Percentiles rank a stretch among this genome's conserved stretches.
Conservation (phyloP, 805 yeast species). For the Myxozyma melibiosi region DNA sequence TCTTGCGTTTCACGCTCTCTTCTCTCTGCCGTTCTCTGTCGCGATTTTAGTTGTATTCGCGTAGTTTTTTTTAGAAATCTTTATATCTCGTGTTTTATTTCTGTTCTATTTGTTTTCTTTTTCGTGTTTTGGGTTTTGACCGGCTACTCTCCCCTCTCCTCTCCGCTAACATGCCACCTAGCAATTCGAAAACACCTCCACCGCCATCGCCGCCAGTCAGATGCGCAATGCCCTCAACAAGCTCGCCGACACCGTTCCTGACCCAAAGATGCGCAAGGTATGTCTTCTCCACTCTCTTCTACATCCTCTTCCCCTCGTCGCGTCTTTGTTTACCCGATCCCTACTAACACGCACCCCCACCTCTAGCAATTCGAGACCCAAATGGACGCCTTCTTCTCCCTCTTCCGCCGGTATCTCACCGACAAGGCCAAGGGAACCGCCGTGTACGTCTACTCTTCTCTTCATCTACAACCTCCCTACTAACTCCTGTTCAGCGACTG, state of each 20-base stretch:
- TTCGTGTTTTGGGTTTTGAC: too few relatives aligned
- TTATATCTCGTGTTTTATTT: background rate
- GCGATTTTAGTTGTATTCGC: background rate
- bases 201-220: conserved; percentile 94
- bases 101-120: background rate
- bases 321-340: background rate
- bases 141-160: too few relatives aligned
- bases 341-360: conserved; percentile 6
- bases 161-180: background rate
- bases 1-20: too few relatives aligned
- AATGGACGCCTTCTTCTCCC: conserved; percentile 91
- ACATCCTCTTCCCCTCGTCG: background rate
- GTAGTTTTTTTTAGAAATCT: background rate
- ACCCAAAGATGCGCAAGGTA: conserved; percentile 41
- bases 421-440: conserved; percentile 86
- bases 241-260: conserved; percentile 78
- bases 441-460: conserved; percentile 41
- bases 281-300: background rate
- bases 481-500: conserved; percentile 53
- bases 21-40: too few relatives aligned
- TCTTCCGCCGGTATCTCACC: conserved; percentile 87
- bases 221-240: conserved; percentile 95
- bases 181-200: conserved; percentile 84
- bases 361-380: conserved; percentile 75
- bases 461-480: background rate